Percentiles rank a stretch among this genome's conserved stretches.
phyloP scores from a whole-genome alignment of 352 stramenopile species.

The Aphanomyces stellatus region DNA sequence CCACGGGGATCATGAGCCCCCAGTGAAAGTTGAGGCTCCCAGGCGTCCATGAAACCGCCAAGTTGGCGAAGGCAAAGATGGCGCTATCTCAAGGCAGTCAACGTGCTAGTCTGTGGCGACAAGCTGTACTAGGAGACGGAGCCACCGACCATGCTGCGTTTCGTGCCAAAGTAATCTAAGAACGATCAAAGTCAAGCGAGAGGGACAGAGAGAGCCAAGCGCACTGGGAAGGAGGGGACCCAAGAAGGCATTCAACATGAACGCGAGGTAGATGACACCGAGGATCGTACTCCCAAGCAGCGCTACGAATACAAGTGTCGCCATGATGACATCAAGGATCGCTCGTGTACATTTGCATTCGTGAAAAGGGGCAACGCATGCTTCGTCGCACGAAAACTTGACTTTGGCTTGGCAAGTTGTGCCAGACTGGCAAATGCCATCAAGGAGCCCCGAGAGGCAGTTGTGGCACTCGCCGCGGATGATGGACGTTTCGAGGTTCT shows the following conservation, averaged over 20 bases:
- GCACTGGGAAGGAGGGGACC: slow-evolving; percentile 6
- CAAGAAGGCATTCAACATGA: slow-evolving; percentile 1
- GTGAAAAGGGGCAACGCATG: not conserved
- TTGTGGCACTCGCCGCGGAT: not conserved
- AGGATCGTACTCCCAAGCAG: not conserved
- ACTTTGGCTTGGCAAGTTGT: not conserved
- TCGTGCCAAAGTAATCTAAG: not conserved
- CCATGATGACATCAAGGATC: not conserved
- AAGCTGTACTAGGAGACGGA: slow-evolving; percentile 3
- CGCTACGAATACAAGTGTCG: not conserved
- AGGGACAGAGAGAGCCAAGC: not conserved
- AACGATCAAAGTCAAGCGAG: not conserved
- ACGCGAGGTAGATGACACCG: slow-evolving; percentile 8
- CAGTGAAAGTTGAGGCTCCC: not conserved
- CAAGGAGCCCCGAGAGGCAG: not conserved
- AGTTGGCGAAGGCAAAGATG: not conserved
- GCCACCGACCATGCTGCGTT: not conserved
- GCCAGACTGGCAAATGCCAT: slow-evolving; percentile 12
- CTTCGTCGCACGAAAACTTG: slow-evolving; percentile 7
- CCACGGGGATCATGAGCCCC: not conserved
- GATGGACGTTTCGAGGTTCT: slow-evolving; percentile 9
- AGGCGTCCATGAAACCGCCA: not conserved
- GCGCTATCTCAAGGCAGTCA: not conserved
- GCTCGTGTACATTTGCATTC: slow-evolving; percentile 9
- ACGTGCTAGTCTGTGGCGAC: no score